phyloP scores from a whole-genome alignment of 768 basidiomycete species.

The Mrakia gelida region DNA sequence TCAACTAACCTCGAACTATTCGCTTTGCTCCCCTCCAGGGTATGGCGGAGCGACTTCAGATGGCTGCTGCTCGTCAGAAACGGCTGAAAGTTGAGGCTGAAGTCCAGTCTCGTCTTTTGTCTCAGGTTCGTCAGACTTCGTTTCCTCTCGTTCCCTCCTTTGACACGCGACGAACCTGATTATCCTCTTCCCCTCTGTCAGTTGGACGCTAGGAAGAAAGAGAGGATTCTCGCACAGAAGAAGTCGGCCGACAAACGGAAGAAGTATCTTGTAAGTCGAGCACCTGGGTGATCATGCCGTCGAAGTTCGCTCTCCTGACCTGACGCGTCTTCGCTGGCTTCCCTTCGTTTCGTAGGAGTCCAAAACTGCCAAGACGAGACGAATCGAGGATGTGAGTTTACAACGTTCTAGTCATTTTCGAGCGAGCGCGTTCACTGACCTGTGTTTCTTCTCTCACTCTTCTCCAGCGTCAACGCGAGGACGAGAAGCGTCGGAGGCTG shows the following conservation, averaged over 20 bases:
- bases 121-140: background rate
- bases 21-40: background rate
- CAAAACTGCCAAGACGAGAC: slow-evolving; percentile 2
- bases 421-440: background rate
- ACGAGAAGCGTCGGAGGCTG: slow-evolving; percentile 17
- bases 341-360: background rate
- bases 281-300: no score
- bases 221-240: no score
- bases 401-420: no score
- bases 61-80: slow-evolving; percentile 14
- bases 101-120: background rate
- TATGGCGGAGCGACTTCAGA: background rate
- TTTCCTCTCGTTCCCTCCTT: background rate
- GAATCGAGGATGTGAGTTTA: background rate
- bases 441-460: background rate
- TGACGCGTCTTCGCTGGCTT: background rate
- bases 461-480: slow-evolving; percentile 1
- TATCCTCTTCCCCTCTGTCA: no score
- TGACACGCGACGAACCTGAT: no score
- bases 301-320: background rate
- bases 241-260: background rate
- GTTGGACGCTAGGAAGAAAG: no score
- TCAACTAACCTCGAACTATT: no score
- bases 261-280: background rate
- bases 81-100: background rate